Evolutionary conservation across 208 protist species (phyloP).

Genomic region (Leishmania tropica): DNA sequence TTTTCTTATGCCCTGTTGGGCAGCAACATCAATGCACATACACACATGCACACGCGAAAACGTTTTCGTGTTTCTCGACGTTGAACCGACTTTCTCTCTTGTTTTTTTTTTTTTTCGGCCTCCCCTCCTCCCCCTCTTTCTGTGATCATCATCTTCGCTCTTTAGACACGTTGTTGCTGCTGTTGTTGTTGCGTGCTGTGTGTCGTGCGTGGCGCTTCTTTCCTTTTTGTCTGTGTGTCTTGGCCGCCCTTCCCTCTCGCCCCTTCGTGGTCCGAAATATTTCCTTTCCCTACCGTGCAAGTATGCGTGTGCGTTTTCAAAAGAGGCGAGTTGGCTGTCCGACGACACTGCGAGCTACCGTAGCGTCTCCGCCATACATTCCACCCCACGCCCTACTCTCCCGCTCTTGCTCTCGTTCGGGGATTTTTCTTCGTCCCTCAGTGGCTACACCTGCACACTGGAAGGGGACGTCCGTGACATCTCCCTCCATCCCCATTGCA

Average conservation of each 20-base stretch:
- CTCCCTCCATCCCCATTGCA: not conserved
- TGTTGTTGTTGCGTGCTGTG: not conserved
- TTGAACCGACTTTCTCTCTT: not conserved
- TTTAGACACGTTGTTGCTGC: not conserved
- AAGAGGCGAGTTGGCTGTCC: not conserved
- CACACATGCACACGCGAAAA: no score
- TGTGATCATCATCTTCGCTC: not conserved
- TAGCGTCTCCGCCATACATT: not conserved
- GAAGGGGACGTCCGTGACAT: not conserved
- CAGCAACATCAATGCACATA: no score
- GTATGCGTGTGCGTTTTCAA: not conserved
- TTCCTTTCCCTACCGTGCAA: not conserved
- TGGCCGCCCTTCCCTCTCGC: not conserved
- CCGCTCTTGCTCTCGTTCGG: not conserved
- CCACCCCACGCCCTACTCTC: not conserved
- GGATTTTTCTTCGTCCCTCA: not conserved
- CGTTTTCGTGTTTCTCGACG: no score
- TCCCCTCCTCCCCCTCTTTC: not conserved
- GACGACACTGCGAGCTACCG: not conserved
- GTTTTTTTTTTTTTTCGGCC: not conserved
- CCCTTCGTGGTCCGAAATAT: not conserved
- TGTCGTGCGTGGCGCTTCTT: not conserved
- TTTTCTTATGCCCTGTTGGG: not conserved
- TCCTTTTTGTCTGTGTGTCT: not conserved
- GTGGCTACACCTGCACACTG: not conserved